Conservation (phyloP, 805 yeast genomes). For the Metschnikowia lunata region DNA sequence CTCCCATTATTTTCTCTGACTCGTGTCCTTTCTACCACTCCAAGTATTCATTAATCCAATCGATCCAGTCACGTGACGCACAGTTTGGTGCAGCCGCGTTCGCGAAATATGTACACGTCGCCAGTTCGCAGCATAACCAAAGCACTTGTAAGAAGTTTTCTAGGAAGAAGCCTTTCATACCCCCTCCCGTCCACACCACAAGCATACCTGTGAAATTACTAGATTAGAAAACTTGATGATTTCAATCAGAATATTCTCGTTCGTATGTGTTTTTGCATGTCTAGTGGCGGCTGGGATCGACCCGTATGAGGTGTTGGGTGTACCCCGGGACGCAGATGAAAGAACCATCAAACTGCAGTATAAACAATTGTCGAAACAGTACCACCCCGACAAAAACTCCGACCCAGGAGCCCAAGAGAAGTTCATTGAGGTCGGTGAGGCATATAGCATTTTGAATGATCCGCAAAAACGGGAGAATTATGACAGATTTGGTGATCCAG, state of each 20-base stretch:
- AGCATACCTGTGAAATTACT: background rate
- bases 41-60: too few relatives aligned
- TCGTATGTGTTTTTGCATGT: conserved; percentile 6
- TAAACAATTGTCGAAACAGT: conserved; percentile 73
- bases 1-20: too few relatives aligned
- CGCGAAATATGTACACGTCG: too few relatives aligned
- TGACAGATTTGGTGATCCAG: conserved; percentile 73
- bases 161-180: too few relatives aligned
- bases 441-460: conserved; percentile 81
- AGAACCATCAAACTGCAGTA: conserved; percentile 84
- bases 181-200: background rate
- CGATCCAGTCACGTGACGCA: too few relatives aligned
- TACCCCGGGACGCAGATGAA: conserved; percentile 64
- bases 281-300: conserved; percentile 31
- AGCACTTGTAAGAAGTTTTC: too few relatives aligned
- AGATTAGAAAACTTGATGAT: background rate
- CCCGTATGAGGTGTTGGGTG: conserved; percentile 62
- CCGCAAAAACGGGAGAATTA: conserved; percentile 62
- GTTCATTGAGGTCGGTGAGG: conserved; percentile 89
- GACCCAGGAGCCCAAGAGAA: conserved; percentile 78
- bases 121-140: too few relatives aligned
- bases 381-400: conserved; percentile 93
- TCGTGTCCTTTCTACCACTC: too few relatives aligned
- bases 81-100: too few relatives aligned
- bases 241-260: conserved; percentile 2